A percentile compares a stretch with the other conserved stretches of the same genome.
phyloP scores from a whole-genome alignment of 192 early-diverging fungal species.

The Jimgerdemannia lactiflua region DNA sequence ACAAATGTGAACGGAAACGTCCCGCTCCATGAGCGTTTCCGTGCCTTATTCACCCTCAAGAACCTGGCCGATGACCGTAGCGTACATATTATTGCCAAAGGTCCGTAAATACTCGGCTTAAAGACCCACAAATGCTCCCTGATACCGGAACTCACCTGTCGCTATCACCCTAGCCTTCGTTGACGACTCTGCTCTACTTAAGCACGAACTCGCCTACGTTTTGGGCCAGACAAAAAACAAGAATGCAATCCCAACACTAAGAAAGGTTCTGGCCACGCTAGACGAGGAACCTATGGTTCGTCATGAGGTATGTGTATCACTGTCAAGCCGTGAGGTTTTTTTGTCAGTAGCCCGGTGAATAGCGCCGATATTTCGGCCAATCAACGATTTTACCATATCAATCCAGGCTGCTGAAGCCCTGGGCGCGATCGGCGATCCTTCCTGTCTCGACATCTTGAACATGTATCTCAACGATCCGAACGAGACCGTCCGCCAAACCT shows the following conservation, averaged over 20 bases:
- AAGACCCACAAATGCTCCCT: too few relatives aligned
- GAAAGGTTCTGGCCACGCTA: constrained; percentile 61
- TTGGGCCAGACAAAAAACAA: constrained; percentile 93
- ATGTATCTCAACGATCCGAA: constrained; percentile 69
- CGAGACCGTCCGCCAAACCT: constrained; percentile 82
- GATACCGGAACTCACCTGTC: not conserved
- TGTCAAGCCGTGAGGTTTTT: not conserved
- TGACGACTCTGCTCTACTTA: constrained; percentile 85
- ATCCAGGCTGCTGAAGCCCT: constrained; percentile 88
- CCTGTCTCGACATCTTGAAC: constrained; percentile 68
- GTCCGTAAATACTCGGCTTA: constrained; percentile 22
- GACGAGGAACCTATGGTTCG: constrained; percentile 92
- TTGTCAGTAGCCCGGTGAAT: too few relatives aligned
- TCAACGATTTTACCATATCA: too few relatives aligned
- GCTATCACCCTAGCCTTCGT: constrained; percentile 48
- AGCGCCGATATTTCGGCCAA: too few relatives aligned
- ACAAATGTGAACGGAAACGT: constrained; percentile 56
- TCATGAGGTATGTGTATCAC: constrained; percentile 64
- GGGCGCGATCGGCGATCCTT: constrained; percentile 81
- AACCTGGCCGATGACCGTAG: constrained; percentile 65
- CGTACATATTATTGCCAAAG: constrained; percentile 83
- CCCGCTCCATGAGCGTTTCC: constrained; percentile 84
- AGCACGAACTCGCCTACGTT: constrained; percentile 96
- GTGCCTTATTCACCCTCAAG: constrained; percentile 93
- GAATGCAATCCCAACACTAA: constrained; percentile 68